Evolutionary conservation across 768 basidiomycete genomes (phyloP), one percentile per base, ranked within the genome.

Genomic region (Boletales sp.): DNA sequence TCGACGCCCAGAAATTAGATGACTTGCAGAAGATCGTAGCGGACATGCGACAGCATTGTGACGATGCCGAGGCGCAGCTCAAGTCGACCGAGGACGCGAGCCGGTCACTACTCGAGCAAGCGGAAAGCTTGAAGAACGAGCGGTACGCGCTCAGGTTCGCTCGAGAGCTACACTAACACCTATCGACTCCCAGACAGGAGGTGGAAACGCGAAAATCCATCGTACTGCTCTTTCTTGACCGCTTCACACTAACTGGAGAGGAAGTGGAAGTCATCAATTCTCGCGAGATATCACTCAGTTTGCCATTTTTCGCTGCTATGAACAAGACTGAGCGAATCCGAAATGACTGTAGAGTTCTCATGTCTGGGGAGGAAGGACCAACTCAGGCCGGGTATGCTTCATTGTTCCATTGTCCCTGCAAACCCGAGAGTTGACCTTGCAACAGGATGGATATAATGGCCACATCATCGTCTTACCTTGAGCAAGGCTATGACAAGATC

Each of bases 401-500:
- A 40, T 24, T 37, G 15, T 11, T 11, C 36, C 8, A 7, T 14
- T 18, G 5, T 8, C 29, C 49, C 11, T 29, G 10, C 19, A 12
- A 45, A 35, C 32, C 46, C 27, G 48, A 30, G 51, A 6, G 10
- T 27, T 32, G 9, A 50, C 15, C n/a, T 36, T 31, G 19, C 8
- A 31, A 24, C 55, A 97, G 94, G 4, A 69, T 90, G 40, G 95
- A 97, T 61, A 91, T 97, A 51, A 91, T 97, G 83, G 72, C 86
- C 0, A 74, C 82, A 8, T 97, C 91, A 0, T 84, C 87, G 0
- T 74, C 82, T 9, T 79, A 90, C 53, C 81, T 97, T 40, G 94
- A 98, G 63, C 83, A 88, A 56, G 94, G 86, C 3, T 94, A 90
- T 68, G 84, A 90, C 51, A 97, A 97, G 70, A 81, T 94, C 37